phyloP scores from a whole-genome alignment of 2,329 filamentous ascomycete genomes.

The Botrytis aclada region DNA sequence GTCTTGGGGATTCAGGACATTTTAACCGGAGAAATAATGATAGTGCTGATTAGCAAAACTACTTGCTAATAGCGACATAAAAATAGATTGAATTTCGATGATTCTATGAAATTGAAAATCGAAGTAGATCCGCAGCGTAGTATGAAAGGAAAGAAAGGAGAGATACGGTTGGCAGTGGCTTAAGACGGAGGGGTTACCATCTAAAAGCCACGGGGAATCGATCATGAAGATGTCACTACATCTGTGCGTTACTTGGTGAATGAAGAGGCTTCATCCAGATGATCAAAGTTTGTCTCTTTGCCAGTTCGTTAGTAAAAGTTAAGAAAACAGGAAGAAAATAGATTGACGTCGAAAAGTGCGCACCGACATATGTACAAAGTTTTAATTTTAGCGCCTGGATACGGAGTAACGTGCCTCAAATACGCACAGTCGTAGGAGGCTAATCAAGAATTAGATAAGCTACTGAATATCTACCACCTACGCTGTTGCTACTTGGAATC shows the following conservation, averaged over 20 bases:
- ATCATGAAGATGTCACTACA: constrained; percentile 9
- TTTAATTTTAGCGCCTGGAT: not conserved
- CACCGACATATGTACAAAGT: not conserved
- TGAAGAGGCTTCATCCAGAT: not conserved
- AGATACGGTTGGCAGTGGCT: not conserved
- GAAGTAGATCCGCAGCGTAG: not conserved
- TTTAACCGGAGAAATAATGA: not conserved
- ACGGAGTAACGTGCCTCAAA: not conserved
- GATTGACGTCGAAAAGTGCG: not conserved
- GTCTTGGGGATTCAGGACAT: not conserved
- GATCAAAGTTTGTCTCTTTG: not conserved
- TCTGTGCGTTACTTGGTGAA: not conserved
- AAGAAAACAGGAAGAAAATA: not conserved
- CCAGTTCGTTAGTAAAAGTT: not conserved
- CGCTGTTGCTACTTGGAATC: not conserved
- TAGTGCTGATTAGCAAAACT: constrained; percentile 3
- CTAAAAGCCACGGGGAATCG: not conserved
- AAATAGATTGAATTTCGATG: not conserved
- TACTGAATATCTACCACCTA: not conserved
- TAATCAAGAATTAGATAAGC: not conserved
- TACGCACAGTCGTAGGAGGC: not conserved
- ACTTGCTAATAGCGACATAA: not conserved
- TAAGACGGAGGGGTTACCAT: not conserved
- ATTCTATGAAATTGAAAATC: not conserved
- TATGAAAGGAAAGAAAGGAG: not conserved